These are phyloP conservation scores for Martensiomyces pterosporus DNA, from an alignment of 192 early-diverging fungal species.

Conservation along the genomic window DNA sequence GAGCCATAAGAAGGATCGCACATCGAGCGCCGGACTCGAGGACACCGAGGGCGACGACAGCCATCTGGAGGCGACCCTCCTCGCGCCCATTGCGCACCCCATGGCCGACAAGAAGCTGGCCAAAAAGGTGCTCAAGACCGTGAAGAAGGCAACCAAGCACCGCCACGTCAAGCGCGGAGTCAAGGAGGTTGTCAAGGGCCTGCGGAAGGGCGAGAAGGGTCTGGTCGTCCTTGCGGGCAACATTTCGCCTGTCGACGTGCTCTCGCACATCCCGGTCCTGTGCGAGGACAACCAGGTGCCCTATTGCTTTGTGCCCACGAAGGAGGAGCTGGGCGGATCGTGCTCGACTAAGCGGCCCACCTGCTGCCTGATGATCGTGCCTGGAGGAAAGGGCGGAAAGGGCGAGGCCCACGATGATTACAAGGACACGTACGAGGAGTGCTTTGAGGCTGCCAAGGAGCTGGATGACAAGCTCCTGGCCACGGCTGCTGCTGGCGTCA, in stretches of 20 bases:
- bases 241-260: slow-evolving; percentile 94
- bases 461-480: slow-evolving; percentile 64
- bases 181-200: slow-evolving; percentile 95
- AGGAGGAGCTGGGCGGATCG: slow-evolving; percentile 90
- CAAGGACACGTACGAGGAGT: slow-evolving; percentile 83
- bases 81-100: slow-evolving; percentile 49
- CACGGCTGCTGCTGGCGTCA: slow-evolving; percentile 35
- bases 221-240: slow-evolving; percentile 94
- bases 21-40: slow-evolving; percentile 22
- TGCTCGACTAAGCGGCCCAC: slow-evolving; percentile 95
- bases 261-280: slow-evolving; percentile 94
- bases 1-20: slow-evolving; percentile 66
- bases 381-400: slow-evolving; percentile 69
- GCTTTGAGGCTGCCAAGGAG: slow-evolving; percentile 71
- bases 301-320: slow-evolving; percentile 93
- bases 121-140: slow-evolving; percentile 48
- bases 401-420: slow-evolving; percentile 72
- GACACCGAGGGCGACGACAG: slow-evolving; percentile 36
- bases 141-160: slow-evolving; percentile 69
- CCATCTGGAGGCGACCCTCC: slow-evolving; percentile 9
- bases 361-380: slow-evolving; percentile 83
- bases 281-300: slow-evolving; percentile 96
- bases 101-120: slow-evolving; percentile 48
- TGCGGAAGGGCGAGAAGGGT: slow-evolving; percentile 93
- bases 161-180: slow-evolving; percentile 91